phyloP scores from a whole-genome alignment of 768 basidiomycete genomes.

The Suillus weaverae region DNA sequence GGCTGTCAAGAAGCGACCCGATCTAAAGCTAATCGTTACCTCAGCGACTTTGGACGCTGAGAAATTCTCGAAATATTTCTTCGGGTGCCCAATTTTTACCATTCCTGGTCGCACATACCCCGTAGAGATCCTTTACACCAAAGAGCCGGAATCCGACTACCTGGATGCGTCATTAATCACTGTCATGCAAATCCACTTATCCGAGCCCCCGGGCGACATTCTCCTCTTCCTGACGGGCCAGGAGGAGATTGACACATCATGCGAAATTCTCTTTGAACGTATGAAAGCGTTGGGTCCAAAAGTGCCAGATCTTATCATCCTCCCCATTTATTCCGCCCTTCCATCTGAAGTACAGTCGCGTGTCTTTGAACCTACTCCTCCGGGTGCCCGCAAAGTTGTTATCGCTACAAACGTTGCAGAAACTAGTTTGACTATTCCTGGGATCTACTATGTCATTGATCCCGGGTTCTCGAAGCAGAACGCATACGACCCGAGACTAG shows the following conservation, averaged over 20 bases:
- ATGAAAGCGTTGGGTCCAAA: slow-evolving; percentile 99
- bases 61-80: slow-evolving; percentile 99
- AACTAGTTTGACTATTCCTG: slow-evolving; percentile 96
- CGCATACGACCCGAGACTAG: slow-evolving; percentile 93
- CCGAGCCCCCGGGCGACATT: slow-evolving; percentile 95
- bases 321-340: slow-evolving; percentile 97
- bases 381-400: slow-evolving; percentile 97
- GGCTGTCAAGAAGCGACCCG: slow-evolving; percentile 90
- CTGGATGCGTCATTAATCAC: slow-evolving; percentile 98
- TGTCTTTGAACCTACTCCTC: slow-evolving; percentile 97
- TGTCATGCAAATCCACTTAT: slow-evolving; percentile 98
- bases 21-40: slow-evolving; percentile 96
- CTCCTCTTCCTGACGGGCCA: slow-evolving; percentile 97
- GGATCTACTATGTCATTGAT: slow-evolving; percentile 98
- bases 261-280: slow-evolving; percentile 96
- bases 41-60: slow-evolving; percentile 99
- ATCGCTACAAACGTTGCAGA: slow-evolving; percentile 99
- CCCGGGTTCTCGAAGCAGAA: slow-evolving; percentile 99
- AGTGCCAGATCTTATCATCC: slow-evolving; percentile 94
- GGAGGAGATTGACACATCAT: slow-evolving; percentile 97
- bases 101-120: slow-evolving; percentile 99
- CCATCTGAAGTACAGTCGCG: slow-evolving; percentile 98
- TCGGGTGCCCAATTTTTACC: slow-evolving; percentile 97
- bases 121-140: slow-evolving; percentile 97
- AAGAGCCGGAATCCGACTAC: slow-evolving; percentile 97